Evolutionary conservation across 495 filamentous ascomycete genomes (phyloP).

Genomic region (Bacidia gigantensis): DNA sequence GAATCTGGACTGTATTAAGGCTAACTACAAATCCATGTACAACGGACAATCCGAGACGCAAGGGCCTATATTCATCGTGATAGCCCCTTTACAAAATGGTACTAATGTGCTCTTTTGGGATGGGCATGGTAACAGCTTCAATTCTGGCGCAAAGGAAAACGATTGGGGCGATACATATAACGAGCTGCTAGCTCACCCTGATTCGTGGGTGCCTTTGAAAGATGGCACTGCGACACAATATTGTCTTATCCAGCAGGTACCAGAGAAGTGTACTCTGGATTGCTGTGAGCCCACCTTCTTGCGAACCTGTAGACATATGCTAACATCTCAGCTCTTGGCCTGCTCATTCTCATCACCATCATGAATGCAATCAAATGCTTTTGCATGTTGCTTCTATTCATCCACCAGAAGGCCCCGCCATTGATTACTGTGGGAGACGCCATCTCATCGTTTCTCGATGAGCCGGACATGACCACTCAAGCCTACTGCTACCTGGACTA

Average conservation of each 20-base stretch:
- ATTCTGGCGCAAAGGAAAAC: background rate
- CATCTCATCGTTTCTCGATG: constrained; percentile 31
- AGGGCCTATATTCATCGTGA: background rate
- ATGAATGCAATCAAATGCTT: constrained; percentile 27
- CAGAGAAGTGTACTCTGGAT: background rate
- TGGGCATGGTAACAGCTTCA: background rate
- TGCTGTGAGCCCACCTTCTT: background rate
- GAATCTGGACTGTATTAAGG: background rate
- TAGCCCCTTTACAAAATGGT: background rate
- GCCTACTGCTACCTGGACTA: constrained; percentile 21
- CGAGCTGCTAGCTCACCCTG: background rate
- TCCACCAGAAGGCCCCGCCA: constrained; percentile 17
- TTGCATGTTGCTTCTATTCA: constrained; percentile 24
- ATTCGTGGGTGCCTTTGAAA: background rate
- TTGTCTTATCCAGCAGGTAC: background rate
- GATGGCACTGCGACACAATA: background rate
- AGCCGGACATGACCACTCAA: constrained; percentile 25
- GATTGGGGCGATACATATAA: background rate
- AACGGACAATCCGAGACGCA: background rate
- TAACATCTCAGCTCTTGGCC: constrained; percentile 8
- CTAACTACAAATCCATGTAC: background rate
- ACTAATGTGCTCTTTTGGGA: background rate
- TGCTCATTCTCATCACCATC: constrained; percentile 27
- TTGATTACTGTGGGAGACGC: constrained; percentile 40
- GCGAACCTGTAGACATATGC: background rate